phyloP scores from a whole-genome alignment of 2,329 filamentous ascomycete genomes.

The Cytospora piceae region DNA sequence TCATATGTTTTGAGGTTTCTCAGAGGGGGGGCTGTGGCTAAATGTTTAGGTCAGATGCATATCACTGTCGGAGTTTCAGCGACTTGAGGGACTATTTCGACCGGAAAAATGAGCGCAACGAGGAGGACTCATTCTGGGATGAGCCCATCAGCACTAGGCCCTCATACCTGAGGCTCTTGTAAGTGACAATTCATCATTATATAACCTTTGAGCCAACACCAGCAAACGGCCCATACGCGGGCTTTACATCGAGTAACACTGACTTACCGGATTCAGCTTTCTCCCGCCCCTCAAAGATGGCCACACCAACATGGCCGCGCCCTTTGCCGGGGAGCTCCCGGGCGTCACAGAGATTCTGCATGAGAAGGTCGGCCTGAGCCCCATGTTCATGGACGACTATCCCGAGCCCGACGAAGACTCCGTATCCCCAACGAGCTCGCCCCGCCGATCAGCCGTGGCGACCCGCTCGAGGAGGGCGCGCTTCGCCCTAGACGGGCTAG shows the following conservation, averaged over 20 bases:
- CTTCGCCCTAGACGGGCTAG: background rate
- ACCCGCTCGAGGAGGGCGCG: constrained; percentile 4
- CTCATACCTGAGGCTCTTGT: constrained; percentile 27
- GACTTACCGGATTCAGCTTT: constrained; percentile 14
- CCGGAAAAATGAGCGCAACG: constrained; percentile 13
- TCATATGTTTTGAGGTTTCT: background rate
- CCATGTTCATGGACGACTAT: background rate
- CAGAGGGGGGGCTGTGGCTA: background rate
- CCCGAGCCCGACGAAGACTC: constrained; percentile 14
- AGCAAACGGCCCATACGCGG: background rate
- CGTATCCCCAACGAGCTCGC: constrained; percentile 25
- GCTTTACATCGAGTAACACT: background rate
- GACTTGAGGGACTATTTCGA: constrained; percentile 19
- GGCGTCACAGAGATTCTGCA: constrained; percentile 19
- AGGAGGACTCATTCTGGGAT: constrained; percentile 21
- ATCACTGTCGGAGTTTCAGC: constrained; percentile 13
- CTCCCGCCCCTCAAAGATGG: constrained; percentile 12
- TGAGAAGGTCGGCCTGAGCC: constrained; percentile 14
- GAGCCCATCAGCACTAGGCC: constrained; percentile 2
- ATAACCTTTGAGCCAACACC: background rate
- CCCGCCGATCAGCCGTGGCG: constrained; percentile 13
- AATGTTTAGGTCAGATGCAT: constrained; percentile 16
- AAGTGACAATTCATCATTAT: background rate
- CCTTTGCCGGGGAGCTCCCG: background rate
- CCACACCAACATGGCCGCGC: background rate